Percentiles rank a stretch among this genome's conserved stretches.
These are phyloP conservation scores for Neurospora cerealis DNA, from an alignment of 495 filamentous ascomycete genomes.

Conservation along the genomic window DNA sequence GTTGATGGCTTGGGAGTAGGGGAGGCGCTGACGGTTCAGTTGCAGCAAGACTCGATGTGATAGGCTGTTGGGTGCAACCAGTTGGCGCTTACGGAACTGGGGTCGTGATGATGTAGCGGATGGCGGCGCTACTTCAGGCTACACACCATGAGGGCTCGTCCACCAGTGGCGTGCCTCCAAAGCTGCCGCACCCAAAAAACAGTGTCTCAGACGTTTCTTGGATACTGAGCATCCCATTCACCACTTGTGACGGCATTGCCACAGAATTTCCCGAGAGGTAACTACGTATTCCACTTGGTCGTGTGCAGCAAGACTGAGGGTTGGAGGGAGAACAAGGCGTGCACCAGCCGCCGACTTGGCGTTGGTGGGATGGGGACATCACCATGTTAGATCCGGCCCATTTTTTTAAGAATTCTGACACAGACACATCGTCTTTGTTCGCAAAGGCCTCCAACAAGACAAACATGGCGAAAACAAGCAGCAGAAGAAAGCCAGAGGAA, in stretches of 20 bases:
- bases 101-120: constrained; percentile 31
- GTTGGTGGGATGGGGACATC: background rate
- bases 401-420: background rate
- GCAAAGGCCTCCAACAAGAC: background rate
- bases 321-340: background rate
- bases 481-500: background rate
- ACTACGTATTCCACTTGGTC: background rate
- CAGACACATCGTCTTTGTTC: background rate
- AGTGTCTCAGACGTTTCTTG: constrained; percentile 41
- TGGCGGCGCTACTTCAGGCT: constrained; percentile 31
- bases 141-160: constrained; percentile 22
- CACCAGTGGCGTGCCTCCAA: constrained; percentile 34
- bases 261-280: constrained; percentile 24
- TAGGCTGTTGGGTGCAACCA: constrained; percentile 36
- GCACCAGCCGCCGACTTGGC: background rate
- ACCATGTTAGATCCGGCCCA: background rate
- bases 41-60: constrained; percentile 27
- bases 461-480: background rate
- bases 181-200: constrained; percentile 33
- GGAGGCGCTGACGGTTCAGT: constrained; percentile 14
- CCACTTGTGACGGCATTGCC: constrained; percentile 25
- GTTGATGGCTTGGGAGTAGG: constrained; percentile 1
- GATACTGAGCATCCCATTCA: constrained; percentile 15
- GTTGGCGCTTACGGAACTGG: constrained; percentile 43
- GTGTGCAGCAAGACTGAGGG: background rate